These are phyloP conservation scores for Trypanosoma boissoni DNA, from an alignment of 208 protist species.

Conservation along the genomic window DNA sequence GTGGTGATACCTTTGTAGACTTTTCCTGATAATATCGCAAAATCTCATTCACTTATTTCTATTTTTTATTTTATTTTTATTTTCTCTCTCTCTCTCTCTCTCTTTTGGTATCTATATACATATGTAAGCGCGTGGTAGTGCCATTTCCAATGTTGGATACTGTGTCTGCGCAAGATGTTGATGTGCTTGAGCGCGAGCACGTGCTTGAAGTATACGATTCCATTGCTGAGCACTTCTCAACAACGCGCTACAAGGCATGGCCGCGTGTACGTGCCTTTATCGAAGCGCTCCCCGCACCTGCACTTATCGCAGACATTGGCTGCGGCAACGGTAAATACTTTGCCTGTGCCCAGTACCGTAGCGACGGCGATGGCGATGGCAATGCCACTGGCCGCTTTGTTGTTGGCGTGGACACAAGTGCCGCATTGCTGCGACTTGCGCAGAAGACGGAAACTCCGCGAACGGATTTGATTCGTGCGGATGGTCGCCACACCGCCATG, in stretches of 20 bases:
- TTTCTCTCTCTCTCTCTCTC: conserved; percentile 10
- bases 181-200: conserved; percentile 55
- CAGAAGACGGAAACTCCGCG: conserved; percentile 55
- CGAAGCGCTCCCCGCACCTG: conserved; percentile 48
- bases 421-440: conserved; percentile 54
- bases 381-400: conserved; percentile 42
- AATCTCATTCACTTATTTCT: neutral
- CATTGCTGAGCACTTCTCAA: conserved; percentile 83
- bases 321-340: conserved; percentile 92
- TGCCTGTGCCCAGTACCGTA: conserved; percentile 26
- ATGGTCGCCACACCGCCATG: conserved; percentile 61
- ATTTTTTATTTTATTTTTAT: conserved; percentile 1
- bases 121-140: neutral
- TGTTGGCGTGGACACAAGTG: conserved; percentile 64
- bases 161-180: no score
- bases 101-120: neutral
- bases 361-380: neutral
- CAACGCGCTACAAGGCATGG: conserved; percentile 89
- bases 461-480: conserved; percentile 58
- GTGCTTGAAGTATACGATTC: conserved; percentile 83
- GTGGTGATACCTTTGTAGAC: no score
- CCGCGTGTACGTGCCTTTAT: conserved; percentile 72
- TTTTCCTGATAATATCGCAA: no score
- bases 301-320: conserved; percentile 75
- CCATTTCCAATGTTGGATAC: no score